These are phyloP conservation scores for Ambrosia hybrid DNA, from an alignment of 140 eudicot species.

Conservation along the genomic window DNA sequence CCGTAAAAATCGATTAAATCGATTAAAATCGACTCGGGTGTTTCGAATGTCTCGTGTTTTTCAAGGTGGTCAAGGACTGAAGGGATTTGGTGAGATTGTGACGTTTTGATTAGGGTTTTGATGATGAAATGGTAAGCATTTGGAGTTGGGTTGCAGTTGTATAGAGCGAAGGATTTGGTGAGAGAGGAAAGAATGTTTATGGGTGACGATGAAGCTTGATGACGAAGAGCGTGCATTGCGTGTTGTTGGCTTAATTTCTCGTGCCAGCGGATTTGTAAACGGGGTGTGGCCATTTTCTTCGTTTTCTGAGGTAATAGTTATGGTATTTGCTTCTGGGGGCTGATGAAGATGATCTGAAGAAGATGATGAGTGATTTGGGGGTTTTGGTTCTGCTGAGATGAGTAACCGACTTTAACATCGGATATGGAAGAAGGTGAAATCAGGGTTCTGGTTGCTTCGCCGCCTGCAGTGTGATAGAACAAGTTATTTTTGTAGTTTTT, in stretches of 20 bases:
- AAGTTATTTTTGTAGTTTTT: no score
- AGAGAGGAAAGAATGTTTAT: slow-evolving; percentile 46
- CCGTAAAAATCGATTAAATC: neutral
- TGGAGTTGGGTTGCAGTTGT: slow-evolving; percentile 63
- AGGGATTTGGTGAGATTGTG: slow-evolving; percentile 38
- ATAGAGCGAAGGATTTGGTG: slow-evolving; percentile 42
- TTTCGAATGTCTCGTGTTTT: slow-evolving; percentile 54
- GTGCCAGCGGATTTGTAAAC: slow-evolving; percentile 55
- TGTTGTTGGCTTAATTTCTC: slow-evolving; percentile 41
- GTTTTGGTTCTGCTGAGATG: neutral
- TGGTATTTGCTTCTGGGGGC: slow-evolving; percentile 32
- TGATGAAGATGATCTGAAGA: slow-evolving; percentile 34
- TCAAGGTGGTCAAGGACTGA: slow-evolving; percentile 51
- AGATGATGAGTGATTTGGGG: slow-evolving; percentile 5
- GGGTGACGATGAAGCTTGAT: slow-evolving; percentile 29
- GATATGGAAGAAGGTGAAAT: neutral
- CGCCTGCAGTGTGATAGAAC: neutral
- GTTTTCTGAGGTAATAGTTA: slow-evolving; percentile 54
- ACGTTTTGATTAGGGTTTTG: slow-evolving; percentile 50
- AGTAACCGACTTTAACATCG: slow-evolving; percentile 25
- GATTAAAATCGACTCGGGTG: neutral
- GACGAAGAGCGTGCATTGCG: slow-evolving; percentile 52
- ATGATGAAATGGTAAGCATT: slow-evolving; percentile 57
- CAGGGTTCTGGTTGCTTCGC: no score
- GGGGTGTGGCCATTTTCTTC: slow-evolving; percentile 73